Base-by-base conservation (phyloP, 768 basidiomycete genomes). In the Dioszegia crocea region DNA sequence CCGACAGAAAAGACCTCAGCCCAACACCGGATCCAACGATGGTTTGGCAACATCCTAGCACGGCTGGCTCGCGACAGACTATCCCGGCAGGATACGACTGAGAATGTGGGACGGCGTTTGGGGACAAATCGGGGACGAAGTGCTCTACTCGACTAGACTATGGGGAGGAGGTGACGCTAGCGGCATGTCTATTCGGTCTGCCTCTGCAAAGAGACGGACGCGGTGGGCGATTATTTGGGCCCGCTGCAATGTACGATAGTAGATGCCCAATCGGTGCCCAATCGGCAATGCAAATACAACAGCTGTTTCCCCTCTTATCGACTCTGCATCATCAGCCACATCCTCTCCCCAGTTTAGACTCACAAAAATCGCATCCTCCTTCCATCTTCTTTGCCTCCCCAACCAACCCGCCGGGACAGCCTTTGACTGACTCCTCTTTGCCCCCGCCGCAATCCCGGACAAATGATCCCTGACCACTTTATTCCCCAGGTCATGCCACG, bases 401-500 rank as follows among this genome's bases (percentile, higher is more conserved):
- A 90, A 77, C 86, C 88, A 92, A 59, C 86, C 84, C 4, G 80
- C 81, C 21, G 87, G 84, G 43, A 82, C 80, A 36, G 62, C 63
- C 40, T 57, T 65, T 80, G 77, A 52, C 79, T 79, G 41, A 66
- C 71, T 64, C 77, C 80, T 65, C 81, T 80, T 56, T 76, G 78
- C 29, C 79, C 56, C 80, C 79, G 16, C 81, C 80, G 11, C 24
- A 41, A 56, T 79, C 79, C 23, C 81, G 36, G 24, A 41, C 30
- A 89, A 77, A 66, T 88, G 86, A 40, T 82, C 81, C 57, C 87
- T 82, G 40, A 83, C 78, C 19, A 80, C 83, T 51, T 81, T 80
- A 82, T 88, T 85, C 11, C 89, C 88, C 41, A 84, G 78, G 39
- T 80, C 80, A 73, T 91, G 89, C 60, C 91, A 80, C 4, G 84